A percentile compares a stretch with the other conserved stretches of the same genome.
These are phyloP conservation scores for Triticum aestivum DNA, from an alignment of 176 grass and related monocot species.

Conservation along the genomic window IWGSC_CS_RefSeq_v2.1 NC_057805.1:57207373-57207872, in stretches of 20 bases:
- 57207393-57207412: not conserved
- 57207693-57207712: not conserved
- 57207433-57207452: constrained; percentile 91
- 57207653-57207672: not conserved
- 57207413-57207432: constrained; percentile 1
- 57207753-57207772: constrained; percentile 47
- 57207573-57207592: not conserved
- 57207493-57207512: constrained; percentile 71
- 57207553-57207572: not conserved
- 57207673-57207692: not conserved
- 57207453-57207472: constrained; percentile 84
- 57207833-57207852: constrained; percentile 84
- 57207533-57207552: constrained; percentile 10
- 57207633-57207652: not conserved
- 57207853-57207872: constrained; percentile 23
- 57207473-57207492: constrained; percentile 90
- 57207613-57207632: not conserved
- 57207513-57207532: constrained; percentile 9
- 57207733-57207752: constrained; percentile 8
- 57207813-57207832: constrained; percentile 94
- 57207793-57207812: constrained; percentile 83
- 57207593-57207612: not conserved
- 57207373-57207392: not conserved
- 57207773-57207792: constrained; percentile 61
- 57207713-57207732: not conserved